Evolutionary conservation across 345 rosid genomes (phyloP), one percentile per base, ranked within the genome.

Genomic region (Jatropha curcas): DNA sequence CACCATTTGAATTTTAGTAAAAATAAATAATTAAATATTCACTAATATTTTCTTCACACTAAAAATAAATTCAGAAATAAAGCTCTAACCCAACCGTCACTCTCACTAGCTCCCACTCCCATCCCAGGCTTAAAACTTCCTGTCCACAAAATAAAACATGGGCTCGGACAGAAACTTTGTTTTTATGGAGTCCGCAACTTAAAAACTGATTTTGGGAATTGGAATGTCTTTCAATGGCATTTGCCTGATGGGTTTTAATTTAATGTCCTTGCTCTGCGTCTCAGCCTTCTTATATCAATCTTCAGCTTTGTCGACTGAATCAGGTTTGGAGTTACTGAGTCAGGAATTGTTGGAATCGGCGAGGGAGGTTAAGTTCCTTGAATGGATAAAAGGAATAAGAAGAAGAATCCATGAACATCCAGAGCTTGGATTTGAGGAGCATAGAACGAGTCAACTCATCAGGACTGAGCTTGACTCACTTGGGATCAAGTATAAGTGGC

Each of bases 381-480:
- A 86, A 33, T 87, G 92, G 96, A 82, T 84, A 86, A 82, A 80
- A 79, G 88, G 78, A 31, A 65, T 87, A 43, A 82, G 92, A 69
- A 82, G 96, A 77, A 84, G 60, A 74, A 82, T 88, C 17, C 96
- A 86, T 69, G 82, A 87, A 84, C 58, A 84, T 71, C 96, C 92
- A 16, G 91, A 90, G 74, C 77, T 85, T 4, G 96, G 90, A n/a
- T 90, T 90, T 67, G 84, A 90, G 67, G 92, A 90, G 81, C 80
- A 80, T 69, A 69, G 77, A 74, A 90, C 92, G 34, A 88, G 90
- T 64, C 77, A 86, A 63, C 84, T 88, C 74, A 66, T 87, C 68
- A 71, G 90, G 73, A 67, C 67, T 45, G 91, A 87, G 87, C 86
- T 90, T 57, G 91, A 90, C 59, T 79, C 78, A 1, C 82, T 90